phyloP scores from a whole-genome alignment of 2,329 filamentous ascomycete species.

The Immersiporthe knoxdaviesiana region DNA sequence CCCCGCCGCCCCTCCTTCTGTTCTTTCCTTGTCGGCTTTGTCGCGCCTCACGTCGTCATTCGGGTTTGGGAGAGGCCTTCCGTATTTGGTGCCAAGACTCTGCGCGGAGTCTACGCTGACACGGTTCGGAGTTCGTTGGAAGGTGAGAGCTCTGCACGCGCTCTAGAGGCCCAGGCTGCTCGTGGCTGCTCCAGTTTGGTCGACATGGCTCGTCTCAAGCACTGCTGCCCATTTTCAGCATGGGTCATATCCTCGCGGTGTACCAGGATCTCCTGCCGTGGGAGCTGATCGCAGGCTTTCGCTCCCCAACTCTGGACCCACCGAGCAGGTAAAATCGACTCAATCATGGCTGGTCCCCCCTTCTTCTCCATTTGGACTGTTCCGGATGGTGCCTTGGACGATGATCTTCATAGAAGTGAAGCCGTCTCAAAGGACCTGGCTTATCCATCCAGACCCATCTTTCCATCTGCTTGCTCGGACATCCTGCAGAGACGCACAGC shows the following conservation, averaged over 20 bases:
- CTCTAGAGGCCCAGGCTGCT: not conserved
- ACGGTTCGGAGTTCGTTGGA: not conserved
- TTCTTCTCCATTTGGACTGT: not conserved
- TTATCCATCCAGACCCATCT: not conserved
- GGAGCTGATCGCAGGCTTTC: not conserved
- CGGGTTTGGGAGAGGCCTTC: too few relatives aligned
- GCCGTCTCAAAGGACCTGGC: not conserved
- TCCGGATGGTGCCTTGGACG: not conserved
- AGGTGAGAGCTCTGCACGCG: constrained; percentile 4
- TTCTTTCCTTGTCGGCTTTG: not conserved
- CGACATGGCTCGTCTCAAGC: not conserved
- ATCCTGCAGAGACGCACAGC: not conserved
- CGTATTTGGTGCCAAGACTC: not conserved
- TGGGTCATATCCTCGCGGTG: not conserved
- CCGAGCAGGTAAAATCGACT: not conserved
- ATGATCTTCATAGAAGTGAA: not conserved
- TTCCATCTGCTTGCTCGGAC: not conserved
- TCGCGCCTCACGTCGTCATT: not conserved
- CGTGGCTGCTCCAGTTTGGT: not conserved
- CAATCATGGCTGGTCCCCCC: not conserved
- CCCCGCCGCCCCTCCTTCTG: not conserved
- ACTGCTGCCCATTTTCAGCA: not conserved
- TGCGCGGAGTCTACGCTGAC: not conserved
- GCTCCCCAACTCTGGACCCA: not conserved
- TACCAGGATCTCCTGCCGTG: not conserved